Percentiles rank a stretch among this genome's conserved stretches.
Evolutionary conservation across 169 alveolate genomes (phyloP).

Genomic region (Plasmodium gallinaceum): DNA sequence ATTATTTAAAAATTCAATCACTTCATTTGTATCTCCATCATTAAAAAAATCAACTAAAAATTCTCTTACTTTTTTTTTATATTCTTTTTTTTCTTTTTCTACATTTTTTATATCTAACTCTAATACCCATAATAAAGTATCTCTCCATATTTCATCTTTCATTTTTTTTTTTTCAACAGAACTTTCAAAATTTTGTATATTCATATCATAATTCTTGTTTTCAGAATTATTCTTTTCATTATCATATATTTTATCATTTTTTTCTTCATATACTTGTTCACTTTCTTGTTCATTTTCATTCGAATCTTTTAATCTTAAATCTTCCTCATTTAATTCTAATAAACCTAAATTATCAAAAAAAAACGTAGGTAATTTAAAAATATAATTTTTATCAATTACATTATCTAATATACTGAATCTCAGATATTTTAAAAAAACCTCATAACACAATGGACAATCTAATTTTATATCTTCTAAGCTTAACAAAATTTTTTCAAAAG

Average conservation of each 20-base stretch:
- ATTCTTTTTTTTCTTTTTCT: constrained; percentile 69
- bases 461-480: constrained; percentile 75
- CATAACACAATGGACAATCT: constrained; percentile 75
- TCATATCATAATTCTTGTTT: constrained; percentile 30
- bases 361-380: constrained; percentile 59
- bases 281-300: constrained; percentile 6
- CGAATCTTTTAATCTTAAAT: not conserved
- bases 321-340: constrained; percentile 26
- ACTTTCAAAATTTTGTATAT: constrained; percentile 26
- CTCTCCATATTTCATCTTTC: constrained; percentile 72
- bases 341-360: constrained; percentile 45
- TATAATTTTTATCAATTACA: constrained; percentile 58
- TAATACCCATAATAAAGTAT: constrained; percentile 64
- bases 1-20: constrained; percentile 60
- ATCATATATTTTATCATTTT: not conserved
- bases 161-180: constrained; percentile 50
- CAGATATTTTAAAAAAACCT: constrained; percentile 60
- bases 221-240: not conserved
- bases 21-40: constrained; percentile 75
- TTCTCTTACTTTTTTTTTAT: constrained; percentile 62
- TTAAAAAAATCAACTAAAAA: constrained; percentile 69
- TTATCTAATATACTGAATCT: constrained; percentile 70
- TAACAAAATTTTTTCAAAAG: constrained; percentile 67
- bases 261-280: not conserved
- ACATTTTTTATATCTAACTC: constrained; percentile 54